phyloP scores from a whole-genome alignment of 1,139 yeast genomes.

The Geotrichum carabidarum region DNA sequence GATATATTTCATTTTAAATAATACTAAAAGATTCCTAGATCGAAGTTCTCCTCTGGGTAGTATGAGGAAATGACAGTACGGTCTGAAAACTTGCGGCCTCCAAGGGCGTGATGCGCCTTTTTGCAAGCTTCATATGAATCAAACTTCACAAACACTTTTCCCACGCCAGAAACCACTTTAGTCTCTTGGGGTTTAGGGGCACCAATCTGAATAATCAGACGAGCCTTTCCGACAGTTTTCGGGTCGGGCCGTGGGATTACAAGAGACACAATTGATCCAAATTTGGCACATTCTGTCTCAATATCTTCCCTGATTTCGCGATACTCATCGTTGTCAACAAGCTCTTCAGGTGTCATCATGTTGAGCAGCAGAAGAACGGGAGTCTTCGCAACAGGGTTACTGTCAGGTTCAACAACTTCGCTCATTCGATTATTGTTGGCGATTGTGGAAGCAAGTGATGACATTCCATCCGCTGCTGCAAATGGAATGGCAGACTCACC shows the following conservation, averaged over 20 bases:
- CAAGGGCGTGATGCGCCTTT: constrained; percentile 55
- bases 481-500: constrained; percentile 27
- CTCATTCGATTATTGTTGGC: constrained; percentile 13
- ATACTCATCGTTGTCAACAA: constrained; percentile 49
- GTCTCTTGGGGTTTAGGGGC: constrained; percentile 2
- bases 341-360: constrained; percentile 58
- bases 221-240: constrained; percentile 38
- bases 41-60: constrained; percentile 52
- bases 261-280: constrained; percentile 52
- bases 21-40: constrained; percentile 32
- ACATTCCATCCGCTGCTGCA: constrained; percentile 27
- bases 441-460: constrained; percentile 22
- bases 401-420: background rate
- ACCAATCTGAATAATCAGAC: constrained; percentile 32
- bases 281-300: constrained; percentile 46
- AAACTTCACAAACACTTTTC: constrained; percentile 68
- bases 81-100: constrained; percentile 66
- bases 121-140: constrained; percentile 49
- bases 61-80: constrained; percentile 65
- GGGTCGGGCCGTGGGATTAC: constrained; percentile 64
- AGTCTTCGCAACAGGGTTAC: constrained; percentile 30
- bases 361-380: constrained; percentile 63
- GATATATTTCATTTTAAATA: no score
- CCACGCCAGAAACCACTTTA: constrained; percentile 52
- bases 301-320: constrained; percentile 53